Percentiles rank a stretch among this genome's conserved stretches.
phyloP scores from a whole-genome alignment of 208 protist species.

The Trypanosoma mega region DNA sequence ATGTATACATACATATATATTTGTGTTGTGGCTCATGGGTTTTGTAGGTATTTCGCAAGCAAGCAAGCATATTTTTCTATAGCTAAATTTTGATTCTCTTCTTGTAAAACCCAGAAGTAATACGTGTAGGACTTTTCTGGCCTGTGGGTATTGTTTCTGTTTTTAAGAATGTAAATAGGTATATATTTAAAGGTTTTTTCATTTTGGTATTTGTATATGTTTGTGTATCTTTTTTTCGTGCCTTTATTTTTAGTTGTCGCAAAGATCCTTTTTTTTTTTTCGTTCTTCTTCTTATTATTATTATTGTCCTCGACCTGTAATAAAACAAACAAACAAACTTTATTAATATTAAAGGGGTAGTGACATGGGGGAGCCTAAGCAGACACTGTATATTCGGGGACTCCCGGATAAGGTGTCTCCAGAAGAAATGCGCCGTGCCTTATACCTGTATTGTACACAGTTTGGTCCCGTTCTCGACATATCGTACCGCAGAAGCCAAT shows the following conservation, averaged over 20 bases:
- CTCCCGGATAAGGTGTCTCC: constrained; percentile 81
- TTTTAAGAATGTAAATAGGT: background rate
- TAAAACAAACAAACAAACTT: no score
- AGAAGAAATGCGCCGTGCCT: constrained; percentile 62
- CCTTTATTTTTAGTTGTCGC: no score
- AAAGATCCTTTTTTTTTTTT: no score
- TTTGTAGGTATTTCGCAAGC: no score
- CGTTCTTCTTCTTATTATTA: background rate
- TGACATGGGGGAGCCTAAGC: constrained; percentile 75
- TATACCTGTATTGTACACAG: constrained; percentile 87
- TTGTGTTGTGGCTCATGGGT: no score
- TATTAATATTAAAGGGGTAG: no score
- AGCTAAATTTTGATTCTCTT: no score
- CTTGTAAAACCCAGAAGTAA: no score
- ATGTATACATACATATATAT: no score
- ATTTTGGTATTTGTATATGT: background rate
- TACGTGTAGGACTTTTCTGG: no score
- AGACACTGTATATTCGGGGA: constrained; percentile 82
- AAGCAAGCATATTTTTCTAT: no score
- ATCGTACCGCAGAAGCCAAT: constrained; percentile 49
- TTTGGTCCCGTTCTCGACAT: constrained; percentile 80
- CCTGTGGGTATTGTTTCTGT: no score
- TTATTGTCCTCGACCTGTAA: background rate
- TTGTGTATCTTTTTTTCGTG: background rate
- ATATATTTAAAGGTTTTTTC: background rate